Percentiles rank a stretch among this genome's conserved stretches.
These are phyloP conservation scores for Vanilla planifolia DNA, from an alignment of 106 monocot species.

Conservation along the genomic window DNA sequence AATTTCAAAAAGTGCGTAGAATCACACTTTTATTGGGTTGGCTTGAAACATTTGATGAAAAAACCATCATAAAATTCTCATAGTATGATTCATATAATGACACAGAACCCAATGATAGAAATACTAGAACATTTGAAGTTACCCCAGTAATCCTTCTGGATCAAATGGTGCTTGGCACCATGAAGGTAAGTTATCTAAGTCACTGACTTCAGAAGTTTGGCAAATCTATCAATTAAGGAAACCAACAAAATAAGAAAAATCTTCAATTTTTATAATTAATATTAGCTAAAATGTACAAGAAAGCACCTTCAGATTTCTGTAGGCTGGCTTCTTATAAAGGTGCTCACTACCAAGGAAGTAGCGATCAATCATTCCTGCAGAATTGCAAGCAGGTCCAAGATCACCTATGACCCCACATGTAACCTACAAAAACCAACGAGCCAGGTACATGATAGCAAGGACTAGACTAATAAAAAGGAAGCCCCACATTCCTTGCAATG, in stretches of 20 bases:
- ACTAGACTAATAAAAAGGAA: too few species aligned
- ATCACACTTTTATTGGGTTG: too few species aligned
- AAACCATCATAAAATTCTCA: too few species aligned
- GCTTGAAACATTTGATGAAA: too few species aligned
- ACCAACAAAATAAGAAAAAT: slow-evolving; percentile 7
- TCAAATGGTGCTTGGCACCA: slow-evolving; percentile 77
- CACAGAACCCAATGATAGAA: too few species aligned
- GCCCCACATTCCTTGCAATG: too few species aligned
- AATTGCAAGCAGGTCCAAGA: slow-evolving; percentile 74
- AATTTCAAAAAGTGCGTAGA: too few species aligned
- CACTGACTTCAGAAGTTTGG: slow-evolving; percentile 12
- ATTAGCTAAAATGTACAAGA: background rate
- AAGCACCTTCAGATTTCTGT: slow-evolving; percentile 53
- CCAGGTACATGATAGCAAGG: background rate
- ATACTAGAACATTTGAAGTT: too few species aligned
- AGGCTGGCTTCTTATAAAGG: slow-evolving; percentile 52
- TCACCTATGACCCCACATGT: slow-evolving; percentile 60
- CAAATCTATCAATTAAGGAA: slow-evolving; percentile 42
- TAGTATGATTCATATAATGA: background rate
- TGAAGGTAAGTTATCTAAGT: slow-evolving; percentile 18
- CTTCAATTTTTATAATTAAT: background rate
- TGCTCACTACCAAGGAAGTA: slow-evolving; percentile 62
- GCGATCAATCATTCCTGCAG: slow-evolving; percentile 70
- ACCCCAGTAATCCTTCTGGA: slow-evolving; percentile 69
- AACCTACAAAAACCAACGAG: slow-evolving; percentile 30